Conservation (phyloP, 306 rosid species). For the Amphicarpaea edgeworthii region DNA sequence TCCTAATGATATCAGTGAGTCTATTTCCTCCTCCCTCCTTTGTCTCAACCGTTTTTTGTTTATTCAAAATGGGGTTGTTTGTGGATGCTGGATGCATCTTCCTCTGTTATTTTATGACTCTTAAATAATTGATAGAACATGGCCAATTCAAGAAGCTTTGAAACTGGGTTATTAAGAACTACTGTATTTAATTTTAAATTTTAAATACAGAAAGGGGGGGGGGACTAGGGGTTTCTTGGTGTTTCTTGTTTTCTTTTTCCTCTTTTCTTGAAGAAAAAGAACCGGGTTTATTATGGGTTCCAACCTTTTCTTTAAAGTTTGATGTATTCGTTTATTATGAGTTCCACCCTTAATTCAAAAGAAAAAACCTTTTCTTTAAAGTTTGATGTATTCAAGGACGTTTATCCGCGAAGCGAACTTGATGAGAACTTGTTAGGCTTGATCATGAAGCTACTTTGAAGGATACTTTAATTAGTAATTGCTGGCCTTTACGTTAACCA, state of each 20-base stretch:
- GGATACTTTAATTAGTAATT: conserved; percentile 41
- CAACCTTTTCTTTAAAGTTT: conserved; percentile 26
- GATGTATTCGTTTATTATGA: conserved; percentile 33
- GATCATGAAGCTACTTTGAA: conserved; percentile 57
- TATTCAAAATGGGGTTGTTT: not conserved
- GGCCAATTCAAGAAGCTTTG: not conserved
- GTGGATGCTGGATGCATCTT: not conserved
- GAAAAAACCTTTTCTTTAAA: conserved; percentile 33
- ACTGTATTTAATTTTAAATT: not conserved
- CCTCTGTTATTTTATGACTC: not conserved
- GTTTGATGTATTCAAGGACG: conserved; percentile 29
- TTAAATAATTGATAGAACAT: not conserved
- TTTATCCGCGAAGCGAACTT: conserved; percentile 46
- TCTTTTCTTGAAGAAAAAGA: conserved; percentile 30
- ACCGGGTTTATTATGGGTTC: conserved; percentile 12
- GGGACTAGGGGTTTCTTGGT: not conserved
- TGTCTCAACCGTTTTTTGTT: not conserved
- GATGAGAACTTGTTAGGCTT: conserved; percentile 51
- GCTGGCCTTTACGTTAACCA: conserved; percentile 59
- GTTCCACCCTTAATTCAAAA: too few species aligned
- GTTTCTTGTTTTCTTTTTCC: not conserved
- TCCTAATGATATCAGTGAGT: conserved; percentile 62
- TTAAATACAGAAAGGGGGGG: too few species aligned
- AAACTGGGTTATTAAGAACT: not conserved
- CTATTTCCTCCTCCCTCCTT: not conserved